phyloP scores from a whole-genome alignment of 257 asterid genomes.

The Solanum pinnatisectum region DNA sequence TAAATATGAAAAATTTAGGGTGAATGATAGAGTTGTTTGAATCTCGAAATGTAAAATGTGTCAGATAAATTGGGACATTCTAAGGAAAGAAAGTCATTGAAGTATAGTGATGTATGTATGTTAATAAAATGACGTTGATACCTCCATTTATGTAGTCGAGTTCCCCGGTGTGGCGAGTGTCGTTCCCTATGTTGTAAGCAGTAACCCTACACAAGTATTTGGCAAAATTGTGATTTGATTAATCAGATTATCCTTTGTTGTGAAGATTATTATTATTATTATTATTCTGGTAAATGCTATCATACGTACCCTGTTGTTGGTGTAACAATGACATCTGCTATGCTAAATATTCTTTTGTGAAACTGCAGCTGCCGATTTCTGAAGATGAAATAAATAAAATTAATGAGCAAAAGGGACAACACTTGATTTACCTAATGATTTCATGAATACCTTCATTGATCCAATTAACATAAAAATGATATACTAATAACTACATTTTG shows the following conservation, averaged over 20 bases:
- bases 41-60: neutral
- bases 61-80: neutral
- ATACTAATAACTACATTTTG: neutral
- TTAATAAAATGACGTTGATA: constrained; percentile 11
- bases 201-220: constrained; percentile 45
- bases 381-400: neutral
- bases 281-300: too few relatives aligned
- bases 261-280: too few relatives aligned
- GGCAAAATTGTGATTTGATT: neutral
- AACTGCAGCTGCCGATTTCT: constrained; percentile 67
- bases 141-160: constrained; percentile 96
- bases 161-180: constrained; percentile 65
- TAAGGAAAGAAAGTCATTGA: too few relatives aligned
- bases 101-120: neutral
- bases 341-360: constrained; percentile 54
- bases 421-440: neutral
- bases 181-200: constrained; percentile 57
- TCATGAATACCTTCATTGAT: neutral
- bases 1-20: too few relatives aligned
- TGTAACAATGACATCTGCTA: constrained; percentile 77
- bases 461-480: neutral
- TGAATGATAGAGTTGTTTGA: too few relatives aligned
- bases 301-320: constrained; percentile 77
- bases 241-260: too few relatives aligned
- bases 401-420: neutral